phyloP scores from a whole-genome alignment of 129 eudicot genomes.

The Kitagawia praeruptora region DNA sequence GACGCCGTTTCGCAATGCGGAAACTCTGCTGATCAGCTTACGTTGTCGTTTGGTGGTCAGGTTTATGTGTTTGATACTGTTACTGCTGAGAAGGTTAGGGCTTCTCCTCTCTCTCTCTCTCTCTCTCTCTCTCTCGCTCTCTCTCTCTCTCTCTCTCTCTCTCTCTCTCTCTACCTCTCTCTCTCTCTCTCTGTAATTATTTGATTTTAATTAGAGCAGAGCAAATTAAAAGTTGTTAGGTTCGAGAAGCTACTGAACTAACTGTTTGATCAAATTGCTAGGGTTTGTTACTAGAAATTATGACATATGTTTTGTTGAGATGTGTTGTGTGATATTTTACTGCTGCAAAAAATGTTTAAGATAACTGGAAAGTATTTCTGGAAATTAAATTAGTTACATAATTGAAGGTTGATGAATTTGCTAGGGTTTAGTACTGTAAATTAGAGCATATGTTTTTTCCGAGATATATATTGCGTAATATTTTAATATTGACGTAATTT shows the following conservation, averaged over 20 bases:
- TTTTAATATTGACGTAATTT: background rate
- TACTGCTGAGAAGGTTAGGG: constrained; percentile 49
- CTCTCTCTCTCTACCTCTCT: no score
- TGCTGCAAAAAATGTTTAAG: background rate
- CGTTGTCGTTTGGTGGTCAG: constrained; percentile 60
- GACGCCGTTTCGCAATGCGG: constrained; percentile 18
- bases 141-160: background rate
- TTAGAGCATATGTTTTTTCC: background rate
- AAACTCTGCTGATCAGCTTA: constrained; percentile 38
- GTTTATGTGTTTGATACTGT: constrained; percentile 64
- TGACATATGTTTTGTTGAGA: background rate
- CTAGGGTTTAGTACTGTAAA: background rate
- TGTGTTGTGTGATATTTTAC: background rate
- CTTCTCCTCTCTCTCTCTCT: background rate
- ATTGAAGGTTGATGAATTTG: background rate
- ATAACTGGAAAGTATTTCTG: background rate
- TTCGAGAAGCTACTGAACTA: background rate
- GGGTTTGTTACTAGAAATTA: background rate
- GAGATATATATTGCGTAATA: background rate
- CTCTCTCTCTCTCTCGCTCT: no score
- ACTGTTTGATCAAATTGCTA: background rate
- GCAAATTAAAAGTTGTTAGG: background rate
- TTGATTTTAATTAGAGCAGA: background rate
- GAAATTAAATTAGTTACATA: background rate
- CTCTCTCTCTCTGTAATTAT: background rate